These are phyloP conservation scores for Jamesozyma gamospora DNA, from an alignment of 805 yeast species.

Conservation along the genomic window DNA sequence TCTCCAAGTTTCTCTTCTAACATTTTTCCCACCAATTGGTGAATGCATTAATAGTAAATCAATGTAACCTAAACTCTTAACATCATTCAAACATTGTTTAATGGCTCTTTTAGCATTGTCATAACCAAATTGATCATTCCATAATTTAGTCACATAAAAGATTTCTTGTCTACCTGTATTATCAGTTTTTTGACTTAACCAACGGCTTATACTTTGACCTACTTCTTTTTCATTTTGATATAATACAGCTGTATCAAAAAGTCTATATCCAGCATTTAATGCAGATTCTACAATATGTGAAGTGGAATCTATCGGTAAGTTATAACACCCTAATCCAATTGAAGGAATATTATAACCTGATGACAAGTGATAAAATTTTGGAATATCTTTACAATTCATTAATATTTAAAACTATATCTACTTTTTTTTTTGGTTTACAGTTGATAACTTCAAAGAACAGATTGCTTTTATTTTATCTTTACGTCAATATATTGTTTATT, in stretches of 20 bases:
- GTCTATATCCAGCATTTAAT: constrained; percentile 58
- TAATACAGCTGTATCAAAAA: constrained; percentile 60
- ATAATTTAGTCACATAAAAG: constrained; percentile 60
- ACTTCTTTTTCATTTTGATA: constrained; percentile 58
- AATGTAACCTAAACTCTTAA: constrained; percentile 51
- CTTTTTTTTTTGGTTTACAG: too few relatives aligned
- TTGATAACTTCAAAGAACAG: too few relatives aligned
- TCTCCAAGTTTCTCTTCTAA: constrained; percentile 53
- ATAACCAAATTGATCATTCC: constrained; percentile 61
- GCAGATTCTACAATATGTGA: constrained; percentile 44
- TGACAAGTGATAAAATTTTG: constrained; percentile 33
- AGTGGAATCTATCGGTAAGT: constrained; percentile 33
- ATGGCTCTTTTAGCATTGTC: constrained; percentile 49
- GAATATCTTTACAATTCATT: too few relatives aligned
- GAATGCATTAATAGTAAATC: constrained; percentile 63
- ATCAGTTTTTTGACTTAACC: constrained; percentile 38
- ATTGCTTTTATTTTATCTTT: too few relatives aligned
- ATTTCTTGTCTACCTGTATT: constrained; percentile 37
- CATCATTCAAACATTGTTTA: constrained; percentile 41
- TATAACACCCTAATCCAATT: constrained; percentile 48
- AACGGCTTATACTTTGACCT: constrained; percentile 47
- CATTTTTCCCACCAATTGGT: constrained; percentile 40
- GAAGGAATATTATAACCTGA: constrained; percentile 49
- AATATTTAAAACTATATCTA: too few relatives aligned
- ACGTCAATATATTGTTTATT: too few relatives aligned